Evolutionary conservation across 2,329 filamentous ascomycete genomes (phyloP).

Genomic region (Huntiella decipiens): DNA sequence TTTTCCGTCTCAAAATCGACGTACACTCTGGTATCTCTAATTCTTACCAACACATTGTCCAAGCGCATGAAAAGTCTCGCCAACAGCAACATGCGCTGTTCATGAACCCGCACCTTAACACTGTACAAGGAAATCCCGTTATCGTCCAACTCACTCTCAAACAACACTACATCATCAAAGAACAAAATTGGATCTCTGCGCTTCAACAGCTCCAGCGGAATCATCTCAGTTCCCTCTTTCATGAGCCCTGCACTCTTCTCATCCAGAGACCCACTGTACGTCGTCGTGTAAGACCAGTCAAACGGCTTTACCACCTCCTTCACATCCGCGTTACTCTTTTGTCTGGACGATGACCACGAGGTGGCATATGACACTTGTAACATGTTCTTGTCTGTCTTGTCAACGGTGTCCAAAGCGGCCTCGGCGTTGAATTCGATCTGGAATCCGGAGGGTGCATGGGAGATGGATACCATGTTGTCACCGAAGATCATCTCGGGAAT

Average conservation of each 20-base stretch:
- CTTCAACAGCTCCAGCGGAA: slow-evolving; percentile 73
- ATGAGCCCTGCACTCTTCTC: slow-evolving; percentile 12
- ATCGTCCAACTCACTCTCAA: slow-evolving; percentile 94
- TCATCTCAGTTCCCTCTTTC: slow-evolving; percentile 19
- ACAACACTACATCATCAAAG: slow-evolving; percentile 89
- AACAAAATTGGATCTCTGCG: slow-evolving; percentile 86
- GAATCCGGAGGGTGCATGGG: slow-evolving; percentile 61
- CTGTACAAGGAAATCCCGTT: slow-evolving; percentile 85
- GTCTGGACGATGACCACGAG: slow-evolving; percentile 54
- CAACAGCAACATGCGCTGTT: slow-evolving; percentile 66
- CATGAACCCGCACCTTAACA: slow-evolving; percentile 87
- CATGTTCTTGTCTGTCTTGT: slow-evolving; percentile 84
- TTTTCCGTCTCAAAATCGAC: slow-evolving; percentile 66
- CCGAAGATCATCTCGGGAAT: slow-evolving; percentile 99
- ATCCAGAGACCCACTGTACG: slow-evolving; percentile 56
- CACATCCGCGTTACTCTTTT: slow-evolving; percentile 60
- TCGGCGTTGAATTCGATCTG: slow-evolving; percentile 63
- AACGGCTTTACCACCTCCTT: slow-evolving; percentile 89
- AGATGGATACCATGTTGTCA: slow-evolving; percentile 66
- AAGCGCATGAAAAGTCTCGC: slow-evolving; percentile 80
- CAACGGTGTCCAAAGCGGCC: slow-evolving; percentile 74
- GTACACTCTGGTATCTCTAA: slow-evolving; percentile 81
- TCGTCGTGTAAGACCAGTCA: slow-evolving; percentile 93
- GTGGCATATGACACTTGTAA: slow-evolving; percentile 83
- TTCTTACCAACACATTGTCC: slow-evolving; percentile 71